Evolutionary conservation across 2,329 filamentous ascomycete species (phyloP).

Genomic region (Calonectria ilicicola): DNA sequence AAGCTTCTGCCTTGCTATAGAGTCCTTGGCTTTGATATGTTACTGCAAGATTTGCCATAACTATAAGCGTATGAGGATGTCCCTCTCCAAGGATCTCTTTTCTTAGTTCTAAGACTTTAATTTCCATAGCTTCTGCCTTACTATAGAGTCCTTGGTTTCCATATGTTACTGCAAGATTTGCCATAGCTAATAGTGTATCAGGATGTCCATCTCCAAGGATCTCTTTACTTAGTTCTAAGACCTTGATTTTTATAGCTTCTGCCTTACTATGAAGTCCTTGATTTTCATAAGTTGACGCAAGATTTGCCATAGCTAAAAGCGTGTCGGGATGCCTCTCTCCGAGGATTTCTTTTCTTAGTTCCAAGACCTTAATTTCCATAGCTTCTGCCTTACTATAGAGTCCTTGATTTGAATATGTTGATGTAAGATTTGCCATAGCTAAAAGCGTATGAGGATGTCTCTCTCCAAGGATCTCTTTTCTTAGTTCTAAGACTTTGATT

Average conservation of each 20-base stretch:
- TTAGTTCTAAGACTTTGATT: not conserved
- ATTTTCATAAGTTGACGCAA: no score
- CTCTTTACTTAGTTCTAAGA: not conserved
- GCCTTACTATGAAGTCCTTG: no score
- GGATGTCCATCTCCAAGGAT: conserved; percentile 10
- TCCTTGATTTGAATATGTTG: no score
- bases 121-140: not conserved
- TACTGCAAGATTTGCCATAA: conserved; percentile 3
- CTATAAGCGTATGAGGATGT: not conserved
- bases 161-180: not conserved
- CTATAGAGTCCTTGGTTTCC: not conserved
- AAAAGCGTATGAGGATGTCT: not conserved
- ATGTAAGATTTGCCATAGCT: no score
- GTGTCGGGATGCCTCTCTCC: conserved; percentile 14
- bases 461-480: not conserved
- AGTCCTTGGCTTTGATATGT: not conserved
- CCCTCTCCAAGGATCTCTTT: not conserved
- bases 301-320: no score
- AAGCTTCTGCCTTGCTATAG: not conserved
- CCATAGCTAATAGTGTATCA: conserved; percentile 9
- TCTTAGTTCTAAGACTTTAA: not conserved
- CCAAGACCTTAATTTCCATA: not conserved
- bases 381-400: no score
- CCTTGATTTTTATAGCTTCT: not conserved
- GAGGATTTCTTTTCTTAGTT: not conserved